These are phyloP conservation scores for Neofusicoccum cordaticola DNA, from an alignment of 2,329 filamentous ascomycete genomes.

Conservation along the genomic window DNA sequence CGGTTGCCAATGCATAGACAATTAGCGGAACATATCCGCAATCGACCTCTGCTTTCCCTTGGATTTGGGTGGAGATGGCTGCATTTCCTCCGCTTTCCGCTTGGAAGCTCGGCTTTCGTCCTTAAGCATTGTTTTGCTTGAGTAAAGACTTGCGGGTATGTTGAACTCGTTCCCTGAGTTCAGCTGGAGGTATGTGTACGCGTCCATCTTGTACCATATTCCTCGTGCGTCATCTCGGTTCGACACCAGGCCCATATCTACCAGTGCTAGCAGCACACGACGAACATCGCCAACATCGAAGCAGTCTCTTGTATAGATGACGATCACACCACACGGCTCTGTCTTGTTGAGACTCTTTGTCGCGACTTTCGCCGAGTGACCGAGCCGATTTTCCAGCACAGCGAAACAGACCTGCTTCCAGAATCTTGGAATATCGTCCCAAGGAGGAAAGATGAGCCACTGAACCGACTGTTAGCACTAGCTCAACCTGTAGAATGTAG, in stretches of 20 bases:
- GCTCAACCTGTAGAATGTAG: neutral
- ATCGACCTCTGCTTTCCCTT: neutral
- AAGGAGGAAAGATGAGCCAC: constrained; percentile 72
- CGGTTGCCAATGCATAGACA: too few species aligned
- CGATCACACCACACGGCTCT: constrained; percentile 59
- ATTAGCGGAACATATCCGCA: neutral
- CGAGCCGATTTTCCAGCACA: constrained; percentile 67
- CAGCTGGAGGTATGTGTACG: constrained; percentile 47
- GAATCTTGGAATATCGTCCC: constrained; percentile 55
- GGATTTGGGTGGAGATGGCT: neutral
- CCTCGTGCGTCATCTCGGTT: constrained; percentile 34
- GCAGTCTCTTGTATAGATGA: constrained; percentile 77
- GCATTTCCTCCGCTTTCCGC: constrained; percentile 7
- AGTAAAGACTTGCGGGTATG: constrained; percentile 43
- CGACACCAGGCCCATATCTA: constrained; percentile 59
- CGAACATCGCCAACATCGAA: constrained; percentile 65
- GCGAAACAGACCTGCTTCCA: constrained; percentile 68
- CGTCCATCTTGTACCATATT: constrained; percentile 78
- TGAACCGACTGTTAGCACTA: constrained; percentile 30
- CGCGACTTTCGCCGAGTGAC: constrained; percentile 70
- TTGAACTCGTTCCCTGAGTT: constrained; percentile 40
- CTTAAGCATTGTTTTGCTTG: constrained; percentile 36
- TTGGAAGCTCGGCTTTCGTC: neutral
- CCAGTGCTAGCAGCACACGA: constrained; percentile 63
- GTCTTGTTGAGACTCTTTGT: constrained; percentile 43